phyloP scores from a whole-genome alignment of 148 eudicot genomes.

The Silene uniflora region DNA sequence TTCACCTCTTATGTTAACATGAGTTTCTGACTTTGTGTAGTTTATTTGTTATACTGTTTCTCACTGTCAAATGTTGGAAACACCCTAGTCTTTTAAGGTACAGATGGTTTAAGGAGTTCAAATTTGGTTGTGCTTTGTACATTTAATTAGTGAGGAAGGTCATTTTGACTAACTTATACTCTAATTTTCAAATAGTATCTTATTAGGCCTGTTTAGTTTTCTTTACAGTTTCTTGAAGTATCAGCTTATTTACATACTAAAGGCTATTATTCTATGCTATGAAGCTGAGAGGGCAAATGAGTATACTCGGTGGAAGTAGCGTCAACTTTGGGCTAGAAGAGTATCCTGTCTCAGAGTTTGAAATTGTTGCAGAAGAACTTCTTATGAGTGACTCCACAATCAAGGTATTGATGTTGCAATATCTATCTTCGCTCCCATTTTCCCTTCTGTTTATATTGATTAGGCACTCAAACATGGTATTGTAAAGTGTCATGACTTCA shows the following conservation, averaged over 20 bases:
- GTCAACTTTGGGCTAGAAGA: constrained; percentile 70
- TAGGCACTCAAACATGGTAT: not conserved
- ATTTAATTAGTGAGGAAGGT: no score
- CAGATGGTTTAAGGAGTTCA: no score
- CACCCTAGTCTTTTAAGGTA: not conserved
- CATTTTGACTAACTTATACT: no score
- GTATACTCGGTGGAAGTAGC: constrained; percentile 57
- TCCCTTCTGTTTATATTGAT: not conserved
- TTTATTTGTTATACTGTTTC: not conserved
- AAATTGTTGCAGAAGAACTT: constrained; percentile 87
- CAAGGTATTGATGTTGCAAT: constrained; percentile 41
- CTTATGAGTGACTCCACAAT: constrained; percentile 74
- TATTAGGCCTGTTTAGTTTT: constrained; percentile 1
- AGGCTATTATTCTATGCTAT: constrained; percentile 22
- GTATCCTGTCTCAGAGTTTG: constrained; percentile 74
- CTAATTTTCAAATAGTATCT: not conserved
- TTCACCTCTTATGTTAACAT: not conserved
- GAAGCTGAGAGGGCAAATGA: constrained; percentile 86
- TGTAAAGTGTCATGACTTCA: not conserved
- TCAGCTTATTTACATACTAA: constrained; percentile 23
- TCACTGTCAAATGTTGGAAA: not conserved
- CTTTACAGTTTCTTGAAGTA: constrained; percentile 4
- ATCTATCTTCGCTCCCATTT: not conserved
- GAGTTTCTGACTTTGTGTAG: no score
- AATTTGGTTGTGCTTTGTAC: no score